Conservation (phyloP, 2,329 filamentous ascomycete species). For the Zymoseptoria ardabiliae region DNA sequence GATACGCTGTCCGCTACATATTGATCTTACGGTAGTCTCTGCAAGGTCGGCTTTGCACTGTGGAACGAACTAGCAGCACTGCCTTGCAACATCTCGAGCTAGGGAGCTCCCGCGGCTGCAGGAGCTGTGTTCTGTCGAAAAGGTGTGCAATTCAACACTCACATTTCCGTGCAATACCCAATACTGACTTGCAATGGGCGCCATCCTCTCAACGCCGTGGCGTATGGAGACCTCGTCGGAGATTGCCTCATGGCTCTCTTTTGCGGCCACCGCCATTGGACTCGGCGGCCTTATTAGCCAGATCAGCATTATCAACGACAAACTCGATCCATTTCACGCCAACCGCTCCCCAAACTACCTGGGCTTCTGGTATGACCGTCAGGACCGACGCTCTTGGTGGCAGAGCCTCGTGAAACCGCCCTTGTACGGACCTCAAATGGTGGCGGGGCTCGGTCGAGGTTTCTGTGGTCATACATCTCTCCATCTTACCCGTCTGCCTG, state of each 20-base stretch:
- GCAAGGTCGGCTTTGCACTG: too few species aligned
- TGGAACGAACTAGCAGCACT: too few species aligned
- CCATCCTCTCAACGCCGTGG: background rate
- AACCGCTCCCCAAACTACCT: background rate
- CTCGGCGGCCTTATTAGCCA: constrained; percentile 1
- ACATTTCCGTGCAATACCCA: background rate
- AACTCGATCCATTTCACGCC: constrained; percentile 2
- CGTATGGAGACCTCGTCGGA: background rate
- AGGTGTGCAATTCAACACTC: too few species aligned
- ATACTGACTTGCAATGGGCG: background rate
- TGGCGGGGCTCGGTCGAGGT: background rate
- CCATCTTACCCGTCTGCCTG: background rate
- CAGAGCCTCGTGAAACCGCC: constrained; percentile 1
- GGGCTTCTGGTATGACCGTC: constrained; percentile 1
- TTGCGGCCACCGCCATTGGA: constrained; percentile 1
- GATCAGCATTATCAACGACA: background rate
- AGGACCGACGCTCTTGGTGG: background rate
- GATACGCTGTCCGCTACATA: too few species aligned
- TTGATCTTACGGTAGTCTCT: too few species aligned
- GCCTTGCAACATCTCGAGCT: too few species aligned
- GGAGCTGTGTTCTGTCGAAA: too few species aligned
- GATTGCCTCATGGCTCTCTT: constrained; percentile 3
- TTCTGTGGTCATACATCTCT: background rate
- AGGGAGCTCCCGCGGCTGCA: too few species aligned
- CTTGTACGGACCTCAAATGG: background rate